Evolutionary conservation across 2,329 filamentous ascomycete genomes (phyloP).

Genomic region (Trichoderma gracile): DNA sequence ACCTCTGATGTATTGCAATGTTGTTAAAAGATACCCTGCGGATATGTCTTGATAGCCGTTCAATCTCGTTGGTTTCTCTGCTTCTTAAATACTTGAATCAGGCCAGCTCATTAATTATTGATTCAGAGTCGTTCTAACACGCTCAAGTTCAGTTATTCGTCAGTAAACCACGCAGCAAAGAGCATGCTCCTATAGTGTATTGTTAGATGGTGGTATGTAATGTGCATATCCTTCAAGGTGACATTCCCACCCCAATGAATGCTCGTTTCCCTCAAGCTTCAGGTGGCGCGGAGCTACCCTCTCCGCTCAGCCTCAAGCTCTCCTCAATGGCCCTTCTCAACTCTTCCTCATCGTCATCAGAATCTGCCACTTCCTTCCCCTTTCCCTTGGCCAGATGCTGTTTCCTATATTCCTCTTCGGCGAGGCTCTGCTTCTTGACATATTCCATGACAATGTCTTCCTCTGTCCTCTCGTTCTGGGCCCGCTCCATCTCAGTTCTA

Average conservation of each 20-base stretch:
- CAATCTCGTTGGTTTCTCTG: no score
- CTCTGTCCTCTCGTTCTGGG: constrained; percentile 54
- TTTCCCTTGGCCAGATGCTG: constrained; percentile 39
- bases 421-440: constrained; percentile 72
- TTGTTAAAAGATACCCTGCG: background rate
- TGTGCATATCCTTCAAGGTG: background rate
- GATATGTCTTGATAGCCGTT: background rate
- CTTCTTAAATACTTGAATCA: background rate
- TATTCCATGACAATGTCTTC: constrained; percentile 76
- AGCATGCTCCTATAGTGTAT: no score
- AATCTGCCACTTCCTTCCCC: constrained; percentile 37
- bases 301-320: constrained; percentile 50
- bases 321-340: constrained; percentile 55
- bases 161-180: no score
- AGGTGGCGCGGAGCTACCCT: constrained; percentile 34
- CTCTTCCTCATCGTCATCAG: constrained; percentile 57
- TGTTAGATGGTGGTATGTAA: no score
- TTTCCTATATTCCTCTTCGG: constrained; percentile 59
- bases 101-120: background rate
- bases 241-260: background rate
- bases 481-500: constrained; percentile 45
- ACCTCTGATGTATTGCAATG: no score
- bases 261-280: background rate
- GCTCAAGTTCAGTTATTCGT: no score
- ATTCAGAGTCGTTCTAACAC: no score